Base-by-base conservation (phyloP, 1,284 basidiomycete genomes). In the Schizophyllum amplum region DNA sequence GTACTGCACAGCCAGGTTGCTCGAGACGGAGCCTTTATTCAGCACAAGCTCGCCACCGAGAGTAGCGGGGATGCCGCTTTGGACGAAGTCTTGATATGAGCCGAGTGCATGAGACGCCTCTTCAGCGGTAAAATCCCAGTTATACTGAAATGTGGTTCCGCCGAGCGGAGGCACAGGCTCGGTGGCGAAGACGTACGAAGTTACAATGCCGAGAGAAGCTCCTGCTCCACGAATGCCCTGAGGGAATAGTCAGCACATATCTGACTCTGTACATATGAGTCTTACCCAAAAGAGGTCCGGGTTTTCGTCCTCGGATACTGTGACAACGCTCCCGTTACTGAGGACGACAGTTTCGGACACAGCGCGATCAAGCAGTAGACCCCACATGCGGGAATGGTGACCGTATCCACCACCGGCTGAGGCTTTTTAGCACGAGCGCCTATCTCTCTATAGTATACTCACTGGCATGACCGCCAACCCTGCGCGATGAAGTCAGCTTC, bases 121-220 rank as follows among this genome's bases (percentile, higher is more conserved):
- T 3, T 52, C 53, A 7, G 51, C 56, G 5, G 24, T 57, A 4
- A 24, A 7, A 17, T 25, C 53, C 55, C 56, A 60, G 52, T 21
- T 51, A 47, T 60, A 65, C 5, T 57, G 54, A 57, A 59, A 66
- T 46, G 65, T 65, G 54, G 63, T 59, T 51, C 65, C 63, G 25
- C 60, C 59, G 11, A 42, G 33, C 51, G 21, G 52, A 2, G 54
- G 70, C 59, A 62, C 67, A 11, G 64, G 62, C 24, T 65, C 61
- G 13, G 70, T 71, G 20, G 64, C 55, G 54, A 66, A 62, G 15
- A 65, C 64, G 54, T 65, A 65, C 4, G 66, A 62, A 7, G 67
- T 70, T 11, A 68, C 64, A 57, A 72, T 67, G 42, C 68, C 70
- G 54, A 69, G 71, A 5, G 69, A 69, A 15, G 69, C 63, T 0